Evolutionary conservation across 2,329 filamentous ascomycete genomes (phyloP), one percentile per base, ranked within the genome.

Genomic region (Byssothecium circinans): DNA sequence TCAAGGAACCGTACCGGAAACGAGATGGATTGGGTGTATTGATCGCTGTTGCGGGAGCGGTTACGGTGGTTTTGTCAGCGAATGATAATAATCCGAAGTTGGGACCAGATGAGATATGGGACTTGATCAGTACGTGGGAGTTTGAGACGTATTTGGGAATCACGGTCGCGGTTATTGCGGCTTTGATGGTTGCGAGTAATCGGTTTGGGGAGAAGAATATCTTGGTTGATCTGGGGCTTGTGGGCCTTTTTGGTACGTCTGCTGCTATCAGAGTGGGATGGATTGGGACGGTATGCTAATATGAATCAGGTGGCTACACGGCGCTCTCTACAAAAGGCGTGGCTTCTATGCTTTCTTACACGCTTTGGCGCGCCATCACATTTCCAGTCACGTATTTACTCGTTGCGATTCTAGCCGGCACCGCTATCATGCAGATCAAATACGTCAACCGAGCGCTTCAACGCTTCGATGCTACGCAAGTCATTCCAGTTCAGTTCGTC

Each of bases 401-500:
- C n/a, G 70, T 94, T 8, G 76, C 87, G 41, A 80, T 97, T 40
- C 80, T 99, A 20, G 78, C 94, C 15, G 81, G 77, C 37, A 97
- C 92, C 1, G 94, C 94, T 6, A 78, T 99, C 50, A 91, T 97
- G 87, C 94, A 99, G 74, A 92, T 99, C 60, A 92, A 90, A 67
- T 99, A 97, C 67, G 82, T 99, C 68, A 99, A 97, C 74, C 88
- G 83, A 42, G 86, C 87, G 1, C 78, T 99, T 43, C 91, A 96
- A 68, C 85, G 89, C 38, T 99, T 97, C 75, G 90, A 96, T 70
- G 96, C 94, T 6, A 99, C 94, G 0, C 91, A 96, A 69, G 94
- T 99, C 58, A 99, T 99, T 54, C 94, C 94, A 0, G 94, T 94
- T 12, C 94, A 99, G 65, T 99, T 99, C 61, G 94, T 99, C 41